A percentile compares a stretch with the other conserved stretches of the same genome.
Conservation (phyloP, 371 early-diverging fungal genomes). For the Encephalitozoon romaleae region DNA sequence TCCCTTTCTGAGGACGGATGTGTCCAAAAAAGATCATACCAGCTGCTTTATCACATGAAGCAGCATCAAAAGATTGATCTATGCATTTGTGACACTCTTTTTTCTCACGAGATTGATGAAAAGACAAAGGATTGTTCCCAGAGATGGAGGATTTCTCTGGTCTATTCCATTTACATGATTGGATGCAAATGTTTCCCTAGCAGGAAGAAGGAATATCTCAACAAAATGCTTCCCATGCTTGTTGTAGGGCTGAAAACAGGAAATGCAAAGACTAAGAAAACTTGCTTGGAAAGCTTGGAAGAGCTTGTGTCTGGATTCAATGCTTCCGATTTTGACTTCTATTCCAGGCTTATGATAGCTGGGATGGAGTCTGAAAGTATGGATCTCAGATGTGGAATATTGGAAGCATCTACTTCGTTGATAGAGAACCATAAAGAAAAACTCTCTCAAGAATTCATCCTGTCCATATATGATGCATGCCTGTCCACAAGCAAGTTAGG, state of each 20-base stretch:
- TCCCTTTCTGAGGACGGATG: not conserved
- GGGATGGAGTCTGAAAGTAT: not conserved
- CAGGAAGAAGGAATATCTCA: not conserved
- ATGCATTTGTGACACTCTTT: constrained; percentile 1
- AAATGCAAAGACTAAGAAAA: constrained; percentile 1
- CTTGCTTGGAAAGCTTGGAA: not conserved
- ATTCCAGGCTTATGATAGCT: not conserved
- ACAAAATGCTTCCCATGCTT: not conserved
- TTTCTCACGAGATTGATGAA: not conserved
- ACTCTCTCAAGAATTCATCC: not conserved
- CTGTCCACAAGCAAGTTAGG: not conserved
- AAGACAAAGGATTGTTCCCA: not conserved
- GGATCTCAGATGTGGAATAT: not conserved
- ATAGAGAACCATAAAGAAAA: not conserved
- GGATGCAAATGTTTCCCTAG: not conserved
- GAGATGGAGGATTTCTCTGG: not conserved
- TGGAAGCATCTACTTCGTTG: not conserved
- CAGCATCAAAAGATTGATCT: constrained; percentile 18
- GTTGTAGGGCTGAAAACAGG: not conserved
- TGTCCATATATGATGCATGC: not conserved
- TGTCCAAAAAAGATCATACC: constrained; percentile 12
- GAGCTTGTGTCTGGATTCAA: not conserved
- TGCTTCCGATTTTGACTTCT: not conserved
- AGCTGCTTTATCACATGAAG: constrained; percentile 17
- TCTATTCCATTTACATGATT: not conserved